Conservation (phyloP, 495 filamentous ascomycete species). For the Articulospora tetracladia region DNA sequence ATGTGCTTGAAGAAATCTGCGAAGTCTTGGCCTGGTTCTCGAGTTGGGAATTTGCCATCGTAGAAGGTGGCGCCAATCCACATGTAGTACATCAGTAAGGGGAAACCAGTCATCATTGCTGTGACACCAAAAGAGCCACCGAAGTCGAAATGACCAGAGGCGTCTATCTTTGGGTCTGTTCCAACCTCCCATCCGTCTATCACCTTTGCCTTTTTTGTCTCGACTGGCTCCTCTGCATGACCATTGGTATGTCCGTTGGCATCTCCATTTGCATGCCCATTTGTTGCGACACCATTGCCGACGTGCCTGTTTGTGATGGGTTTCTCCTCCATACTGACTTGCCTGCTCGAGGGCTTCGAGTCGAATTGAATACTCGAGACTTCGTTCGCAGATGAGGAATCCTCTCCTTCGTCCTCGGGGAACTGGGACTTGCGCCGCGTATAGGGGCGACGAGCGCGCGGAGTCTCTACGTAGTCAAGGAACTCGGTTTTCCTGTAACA, state of each 20-base stretch:
- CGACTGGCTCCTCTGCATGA: not conserved
- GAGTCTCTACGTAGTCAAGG: conserved; percentile 55
- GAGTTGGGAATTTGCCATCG: conserved; percentile 72
- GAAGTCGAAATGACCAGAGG: conserved; percentile 82
- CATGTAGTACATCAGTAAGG: conserved; percentile 96
- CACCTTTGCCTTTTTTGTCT: conserved; percentile 34
- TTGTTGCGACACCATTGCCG: conserved; percentile 22
- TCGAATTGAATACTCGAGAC: conserved; percentile 17
- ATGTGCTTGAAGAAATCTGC: conserved; percentile 66
- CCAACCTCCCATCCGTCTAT: conserved; percentile 66
- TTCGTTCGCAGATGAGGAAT: conserved; percentile 23
- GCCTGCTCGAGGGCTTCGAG: conserved; percentile 25
- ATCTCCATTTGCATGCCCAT: conserved; percentile 11
- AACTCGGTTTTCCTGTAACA: conserved; percentile 49
- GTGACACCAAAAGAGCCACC: conserved; percentile 74
- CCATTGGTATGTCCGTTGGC: conserved; percentile 17
- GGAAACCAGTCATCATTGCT: conserved; percentile 89
- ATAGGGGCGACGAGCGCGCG: conserved; percentile 36
- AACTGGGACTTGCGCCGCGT: conserved; percentile 39
- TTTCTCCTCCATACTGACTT: conserved; percentile 29
- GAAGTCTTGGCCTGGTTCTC: conserved; percentile 59
- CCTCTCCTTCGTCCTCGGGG: conserved; percentile 20
- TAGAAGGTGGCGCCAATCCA: conserved; percentile 96
- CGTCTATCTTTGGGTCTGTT: conserved; percentile 73
- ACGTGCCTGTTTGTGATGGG: conserved; percentile 17